Percentiles rank a stretch among this genome's conserved stretches.
These are phyloP conservation scores for Triticum aestivum DNA, from an alignment of 176 grass and related monocot genomes.

Conservation along the genomic window DNA sequence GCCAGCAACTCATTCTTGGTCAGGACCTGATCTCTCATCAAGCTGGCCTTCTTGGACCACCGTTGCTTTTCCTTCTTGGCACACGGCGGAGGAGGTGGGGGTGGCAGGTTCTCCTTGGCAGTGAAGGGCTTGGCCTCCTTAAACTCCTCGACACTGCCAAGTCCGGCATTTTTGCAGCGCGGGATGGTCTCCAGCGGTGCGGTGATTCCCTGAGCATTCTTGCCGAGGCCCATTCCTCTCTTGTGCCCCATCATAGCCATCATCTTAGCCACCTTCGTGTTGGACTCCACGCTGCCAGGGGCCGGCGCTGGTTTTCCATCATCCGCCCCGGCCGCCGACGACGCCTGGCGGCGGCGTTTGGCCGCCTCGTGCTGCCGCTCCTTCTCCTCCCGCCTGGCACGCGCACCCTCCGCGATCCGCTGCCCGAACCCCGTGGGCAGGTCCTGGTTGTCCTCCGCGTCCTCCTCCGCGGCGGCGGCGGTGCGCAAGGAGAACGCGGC, in stretches of 20 bases:
- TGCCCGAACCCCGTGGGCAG: constrained; percentile 60
- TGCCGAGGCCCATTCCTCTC: constrained; percentile 64
- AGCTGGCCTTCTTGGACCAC: constrained; percentile 60
- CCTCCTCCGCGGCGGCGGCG: neutral
- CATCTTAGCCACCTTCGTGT: constrained; percentile 57
- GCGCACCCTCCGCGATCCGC: constrained; percentile 60
- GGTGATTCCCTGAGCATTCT: constrained; percentile 61
- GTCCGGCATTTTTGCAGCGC: constrained; percentile 70
- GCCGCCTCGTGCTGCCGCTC: constrained; percentile 48
- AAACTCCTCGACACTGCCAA: constrained; percentile 73
- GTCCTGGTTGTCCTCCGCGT: constrained; percentile 27
- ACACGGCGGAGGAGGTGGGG: neutral
- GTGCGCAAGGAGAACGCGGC: neutral
- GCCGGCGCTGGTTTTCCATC: constrained; percentile 15
- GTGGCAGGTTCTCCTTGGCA: constrained; percentile 31
- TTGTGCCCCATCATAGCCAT: constrained; percentile 82
- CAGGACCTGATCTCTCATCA: constrained; percentile 48
- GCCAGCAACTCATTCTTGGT: constrained; percentile 70
- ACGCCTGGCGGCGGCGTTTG: constrained; percentile 30
- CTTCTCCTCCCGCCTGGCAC: constrained; percentile 68
- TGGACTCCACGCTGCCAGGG: constrained; percentile 42
- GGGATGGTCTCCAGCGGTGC: constrained; percentile 36
- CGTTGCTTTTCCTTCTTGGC: constrained; percentile 45
- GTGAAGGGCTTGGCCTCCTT: constrained; percentile 58
- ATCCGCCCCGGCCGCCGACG: constrained; percentile 20